Percentiles rank a stretch among this genome's conserved stretches.
Conservation (phyloP, 1,284 basidiomycete genomes). For the Coniferiporia weirii region DNA sequence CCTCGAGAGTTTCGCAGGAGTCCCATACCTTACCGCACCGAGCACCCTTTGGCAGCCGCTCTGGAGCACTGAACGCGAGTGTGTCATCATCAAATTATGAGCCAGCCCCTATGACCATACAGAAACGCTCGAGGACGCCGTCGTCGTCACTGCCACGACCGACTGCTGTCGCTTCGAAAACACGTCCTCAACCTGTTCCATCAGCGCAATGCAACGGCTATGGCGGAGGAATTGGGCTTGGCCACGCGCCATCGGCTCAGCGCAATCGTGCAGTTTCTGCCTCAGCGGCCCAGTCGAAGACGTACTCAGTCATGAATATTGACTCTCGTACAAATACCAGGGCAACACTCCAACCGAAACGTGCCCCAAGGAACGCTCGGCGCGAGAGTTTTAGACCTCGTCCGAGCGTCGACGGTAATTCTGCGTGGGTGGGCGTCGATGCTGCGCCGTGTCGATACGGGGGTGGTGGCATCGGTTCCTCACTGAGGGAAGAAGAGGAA, state of each 20-base stretch:
- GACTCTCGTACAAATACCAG: background rate
- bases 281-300: slow-evolving; percentile 1
- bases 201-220: background rate
- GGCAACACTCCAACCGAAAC: slow-evolving; percentile 25
- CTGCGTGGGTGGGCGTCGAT: slow-evolving; percentile 18
- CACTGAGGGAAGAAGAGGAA: slow-evolving; percentile 35
- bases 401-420: slow-evolving; percentile 51
- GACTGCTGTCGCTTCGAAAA: background rate
- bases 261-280: slow-evolving; percentile 2
- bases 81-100: background rate
- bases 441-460: slow-evolving; percentile 16
- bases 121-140: slow-evolving; percentile 11
- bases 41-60: slow-evolving; percentile 12
- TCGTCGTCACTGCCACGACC: slow-evolving; percentile 6
- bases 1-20: background rate
- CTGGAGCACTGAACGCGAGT: slow-evolving; percentile 6
- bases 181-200: background rate
- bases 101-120: background rate
- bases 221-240: slow-evolving; percentile 3
- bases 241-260: slow-evolving; percentile 1
- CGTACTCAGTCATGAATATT: background rate
- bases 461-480: slow-evolving; percentile 19
- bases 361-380: slow-evolving; percentile 16
- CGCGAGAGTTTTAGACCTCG: slow-evolving; percentile 77
- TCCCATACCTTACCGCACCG: background rate